A percentile compares a stretch with the other conserved stretches of the same genome.
phyloP scores from a whole-genome alignment of 2,329 filamentous ascomycete species.

The Aspergillus spinulosporus region DNA sequence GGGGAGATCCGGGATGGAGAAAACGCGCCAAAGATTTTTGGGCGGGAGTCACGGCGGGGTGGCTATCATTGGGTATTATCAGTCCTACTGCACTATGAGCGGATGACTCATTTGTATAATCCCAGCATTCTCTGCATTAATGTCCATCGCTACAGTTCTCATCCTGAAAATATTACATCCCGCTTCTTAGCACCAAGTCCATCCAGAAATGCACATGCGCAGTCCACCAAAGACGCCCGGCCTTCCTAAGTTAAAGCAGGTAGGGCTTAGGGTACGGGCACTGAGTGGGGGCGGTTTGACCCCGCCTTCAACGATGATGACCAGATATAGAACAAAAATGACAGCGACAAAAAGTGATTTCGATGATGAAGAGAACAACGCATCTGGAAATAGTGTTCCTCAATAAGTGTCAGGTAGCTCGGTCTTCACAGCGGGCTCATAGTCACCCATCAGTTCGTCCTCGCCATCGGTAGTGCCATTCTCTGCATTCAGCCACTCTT shows the following conservation, averaged over 20 bases:
- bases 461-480: conserved; percentile 19
- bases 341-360: background rate
- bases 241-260: conserved; percentile 46
- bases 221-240: conserved; percentile 24
- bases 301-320: conserved; percentile 55
- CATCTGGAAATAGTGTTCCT: background rate
- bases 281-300: conserved; percentile 44
- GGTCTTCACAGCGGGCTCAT: conserved; percentile 14
- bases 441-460: conserved; percentile 6
- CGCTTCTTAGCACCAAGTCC: background rate
- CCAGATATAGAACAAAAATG: background rate
- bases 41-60: conserved; percentile 30
- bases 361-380: conserved; percentile 43
- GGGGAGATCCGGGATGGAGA: conserved; percentile 16
- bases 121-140: background rate
- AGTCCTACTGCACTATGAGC: conserved; percentile 1
- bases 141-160: background rate
- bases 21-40: conserved; percentile 33
- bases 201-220: background rate
- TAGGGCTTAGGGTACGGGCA: conserved; percentile 40
- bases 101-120: background rate
- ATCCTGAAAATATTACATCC: background rate
- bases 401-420: conserved; percentile 49
- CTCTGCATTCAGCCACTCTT: conserved; percentile 31
- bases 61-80: conserved; percentile 29